A percentile compares a stretch with the other conserved stretches of the same genome.
These are phyloP conservation scores for Prunus padus DNA, from an alignment of 306 rosid species.

Conservation along the genomic window DNA sequence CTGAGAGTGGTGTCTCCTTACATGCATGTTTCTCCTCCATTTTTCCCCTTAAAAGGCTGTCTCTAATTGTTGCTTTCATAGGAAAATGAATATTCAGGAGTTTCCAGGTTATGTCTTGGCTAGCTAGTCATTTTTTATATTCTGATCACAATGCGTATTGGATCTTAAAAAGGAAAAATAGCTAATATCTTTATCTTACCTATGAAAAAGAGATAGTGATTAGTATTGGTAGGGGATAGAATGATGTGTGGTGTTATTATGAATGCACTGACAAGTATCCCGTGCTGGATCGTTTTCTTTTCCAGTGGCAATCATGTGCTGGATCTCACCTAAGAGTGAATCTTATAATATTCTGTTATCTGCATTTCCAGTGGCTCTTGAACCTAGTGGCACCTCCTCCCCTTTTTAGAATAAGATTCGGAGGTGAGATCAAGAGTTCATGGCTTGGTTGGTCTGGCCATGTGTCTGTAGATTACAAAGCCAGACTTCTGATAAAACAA, in stretches of 20 bases:
- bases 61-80: background rate
- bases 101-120: background rate
- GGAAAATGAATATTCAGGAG: constrained; percentile 1
- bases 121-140: background rate
- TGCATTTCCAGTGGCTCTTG: background rate
- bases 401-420: background rate
- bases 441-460: background rate
- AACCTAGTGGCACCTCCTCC: background rate
- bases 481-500: background rate
- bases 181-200: background rate
- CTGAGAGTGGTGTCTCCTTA: background rate
- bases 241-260: background rate
- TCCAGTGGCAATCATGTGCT: background rate
- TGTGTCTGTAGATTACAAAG: background rate
- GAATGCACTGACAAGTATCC: background rate
- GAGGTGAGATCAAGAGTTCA: background rate
- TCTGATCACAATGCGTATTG: background rate
- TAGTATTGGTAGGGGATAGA: background rate
- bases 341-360: background rate
- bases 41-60: background rate
- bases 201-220: background rate
- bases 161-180: background rate
- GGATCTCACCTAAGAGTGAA: background rate
- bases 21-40: background rate
- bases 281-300: too few species aligned